Percentiles rank a stretch among this genome's conserved stretches.
phyloP scores from a whole-genome alignment of 2,329 filamentous ascomycete species.

The Colletotrichum simmondsii region DNA sequence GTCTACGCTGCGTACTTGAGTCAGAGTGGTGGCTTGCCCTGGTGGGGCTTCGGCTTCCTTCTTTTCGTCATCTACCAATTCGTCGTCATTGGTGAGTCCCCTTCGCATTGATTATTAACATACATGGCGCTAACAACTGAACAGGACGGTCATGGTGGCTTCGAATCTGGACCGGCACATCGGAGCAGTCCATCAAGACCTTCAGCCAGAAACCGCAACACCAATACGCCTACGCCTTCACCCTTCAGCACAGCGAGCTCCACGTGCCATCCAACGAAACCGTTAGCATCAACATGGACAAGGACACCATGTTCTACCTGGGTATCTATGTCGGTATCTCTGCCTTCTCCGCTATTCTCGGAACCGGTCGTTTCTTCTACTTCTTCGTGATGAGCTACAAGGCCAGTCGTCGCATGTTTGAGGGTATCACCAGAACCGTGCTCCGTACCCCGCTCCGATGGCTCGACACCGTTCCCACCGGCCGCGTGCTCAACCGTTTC shows the following conservation, averaged over 20 bases:
- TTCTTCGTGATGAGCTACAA: constrained; percentile 73
- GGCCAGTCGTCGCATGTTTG: constrained; percentile 76
- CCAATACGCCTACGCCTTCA: constrained; percentile 40
- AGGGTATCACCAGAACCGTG: constrained; percentile 72
- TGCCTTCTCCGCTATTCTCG: constrained; percentile 64
- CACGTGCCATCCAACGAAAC: constrained; percentile 42
- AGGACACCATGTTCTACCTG: constrained; percentile 71
- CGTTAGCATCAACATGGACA: constrained; percentile 41
- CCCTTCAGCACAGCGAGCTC: constrained; percentile 57
- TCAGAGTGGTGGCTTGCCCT: constrained; percentile 71
- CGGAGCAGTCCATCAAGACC: constrained; percentile 44
- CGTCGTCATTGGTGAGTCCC: constrained; percentile 61
- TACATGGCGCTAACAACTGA: constrained; percentile 5
- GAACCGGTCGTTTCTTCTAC: constrained; percentile 71
- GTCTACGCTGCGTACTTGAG: constrained; percentile 77
- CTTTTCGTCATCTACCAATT: constrained; percentile 66
- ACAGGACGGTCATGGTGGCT: constrained; percentile 71
- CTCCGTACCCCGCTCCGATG: constrained; percentile 80
- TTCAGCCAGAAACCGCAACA: constrained; percentile 33
- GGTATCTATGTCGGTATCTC: constrained; percentile 74
- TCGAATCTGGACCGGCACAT: constrained; percentile 67
- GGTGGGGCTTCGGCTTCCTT: constrained; percentile 66
- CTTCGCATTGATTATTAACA: neutral
- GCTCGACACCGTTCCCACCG: constrained; percentile 83
- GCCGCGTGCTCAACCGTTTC: constrained; percentile 81